Evolutionary conservation across 2,329 filamentous ascomycete genomes (phyloP), one percentile per base, ranked within the genome.

Genomic region (Penicillium sp.): DNA sequence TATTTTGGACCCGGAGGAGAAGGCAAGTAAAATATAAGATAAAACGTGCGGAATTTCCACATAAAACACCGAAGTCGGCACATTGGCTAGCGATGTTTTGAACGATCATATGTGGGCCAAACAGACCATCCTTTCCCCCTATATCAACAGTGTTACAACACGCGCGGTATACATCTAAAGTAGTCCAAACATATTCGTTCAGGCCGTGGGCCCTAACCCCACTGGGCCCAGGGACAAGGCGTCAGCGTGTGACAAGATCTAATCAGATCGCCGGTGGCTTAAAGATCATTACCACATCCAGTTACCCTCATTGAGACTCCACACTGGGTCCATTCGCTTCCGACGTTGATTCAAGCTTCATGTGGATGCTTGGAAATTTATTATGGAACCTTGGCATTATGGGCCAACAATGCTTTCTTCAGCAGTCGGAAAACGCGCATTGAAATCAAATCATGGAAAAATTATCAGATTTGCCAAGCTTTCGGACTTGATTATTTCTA

Each of bases 401-500:
- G 29, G 29, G 29, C 29, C 29, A 15, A 15, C 29, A 6, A 31
- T 31, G 13, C 13, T 31, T 6, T 31, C 46, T 24, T 31, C n/a
- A 35, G 21, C 33, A 22, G 31, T 13, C 34, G 46, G 34, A 49
- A 49, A 39, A 13, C 28, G 34, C 40, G 46, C 24, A 24, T 31
- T 13, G 29, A 31, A 29, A 6, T 15, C n/a, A 43, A 17, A 17
- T 33, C 8, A 1, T 22, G 41, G 4, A 17, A 44, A 39, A 39
- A 28, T 49, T 49, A 49, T 49, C 46, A 49, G 46, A 49, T 49
- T 44, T 49, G 46, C 46, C 46, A 49, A 49, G 40, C 24, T 42
- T 48, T 24, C 19, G 26, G 12, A 15, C 6, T 22, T 21, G 5
- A 19, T 13, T 21, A 35, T 10, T 35, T 35, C 7, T 21, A 35